Evolutionary conservation across 192 early-diverging fungal species (phyloP).

Genomic region (Linnemannia exigua): DNA sequence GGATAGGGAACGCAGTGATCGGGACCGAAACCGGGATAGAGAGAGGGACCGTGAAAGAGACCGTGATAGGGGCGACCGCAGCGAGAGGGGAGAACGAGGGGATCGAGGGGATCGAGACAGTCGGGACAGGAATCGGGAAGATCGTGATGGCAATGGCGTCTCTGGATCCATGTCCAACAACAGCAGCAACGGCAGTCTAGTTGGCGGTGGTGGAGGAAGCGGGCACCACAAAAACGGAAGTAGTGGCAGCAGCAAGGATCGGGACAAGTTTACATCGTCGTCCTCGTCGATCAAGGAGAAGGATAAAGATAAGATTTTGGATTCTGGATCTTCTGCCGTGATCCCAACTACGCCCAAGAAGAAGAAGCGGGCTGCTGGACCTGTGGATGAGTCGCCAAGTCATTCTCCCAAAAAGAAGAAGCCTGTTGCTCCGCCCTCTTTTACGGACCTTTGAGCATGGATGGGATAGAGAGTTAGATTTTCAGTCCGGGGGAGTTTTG

Average conservation of each 20-base stretch:
- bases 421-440: constrained; percentile 22
- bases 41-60: constrained; percentile 17
- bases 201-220: constrained; percentile 24
- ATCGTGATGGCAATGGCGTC: constrained; percentile 18
- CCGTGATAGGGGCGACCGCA: constrained; percentile 24
- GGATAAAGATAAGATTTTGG: constrained; percentile 11
- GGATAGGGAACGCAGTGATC: not conserved
- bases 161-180: constrained; percentile 28
- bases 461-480: not conserved
- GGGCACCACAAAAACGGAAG: constrained; percentile 40
- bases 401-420: constrained; percentile 42
- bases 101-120: constrained; percentile 32
- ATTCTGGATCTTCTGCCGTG: not conserved
- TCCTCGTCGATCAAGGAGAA: constrained; percentile 26
- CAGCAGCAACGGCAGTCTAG: constrained; percentile 32
- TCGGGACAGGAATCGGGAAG: constrained; percentile 15
- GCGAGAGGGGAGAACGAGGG: constrained; percentile 17
- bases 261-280: constrained; percentile 30
- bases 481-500: not conserved
- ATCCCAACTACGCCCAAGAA: constrained; percentile 36
- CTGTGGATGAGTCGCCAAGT: constrained; percentile 13
- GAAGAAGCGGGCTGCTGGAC: constrained; percentile 20
- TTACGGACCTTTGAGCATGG: constrained; percentile 16
- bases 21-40: constrained; percentile 4
- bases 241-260: constrained; percentile 34